Evolutionary conservation across 1,284 basidiomycete species (phyloP), one percentile per base, ranked within the genome.

Genomic region (Cutaneotrichosporon cyanovorans): DNA sequence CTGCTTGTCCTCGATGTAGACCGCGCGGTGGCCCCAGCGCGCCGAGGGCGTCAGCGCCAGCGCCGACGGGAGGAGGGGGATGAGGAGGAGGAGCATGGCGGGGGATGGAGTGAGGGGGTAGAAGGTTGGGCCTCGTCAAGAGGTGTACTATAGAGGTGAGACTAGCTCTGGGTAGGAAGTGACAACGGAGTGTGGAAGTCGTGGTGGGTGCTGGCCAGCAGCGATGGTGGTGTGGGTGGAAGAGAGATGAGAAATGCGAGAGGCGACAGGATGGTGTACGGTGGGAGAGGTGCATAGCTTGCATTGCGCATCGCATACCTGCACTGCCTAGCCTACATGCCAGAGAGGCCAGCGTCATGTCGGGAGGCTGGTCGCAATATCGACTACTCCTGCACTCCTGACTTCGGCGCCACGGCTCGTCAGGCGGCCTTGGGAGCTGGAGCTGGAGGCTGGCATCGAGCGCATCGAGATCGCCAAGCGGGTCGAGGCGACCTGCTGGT

Each of bases 21-120:
- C 64, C 2, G 68, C 68, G 44, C 69, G 62, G 46, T 71, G 69
- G 19, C 69, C 70, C 69, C 69, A 72, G 57, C 69, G 58, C 21
- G 58, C 63, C 32, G 60, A 55, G 21, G 68, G 65, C 14, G 57
- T 53, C 18, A 46, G 40, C 20, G 52, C 52, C 42, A 48, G 42
- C 30, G 46, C 52, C 51, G 38, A 9, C 50, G 59, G 35, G 42
- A 47, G 42, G 43, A 44, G 31, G 58, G 61, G 20, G 62, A 54
- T 32, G 53, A 47, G 42, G 25, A 28, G 25, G 22, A 55, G 43
- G 22, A 48, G 39, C 39, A 55, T 48, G 20, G 36, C 42, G 32
- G 28, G 21, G 35, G 25, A 46, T 21, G 40, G 40, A 35, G 25
- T 41, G 31, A 40, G 40, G 44, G 37, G 37, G 50, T 21, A 9